Conservation (phyloP, 1,284 basidiomycete species). For the Lignosus rhinocerotis region DNA sequence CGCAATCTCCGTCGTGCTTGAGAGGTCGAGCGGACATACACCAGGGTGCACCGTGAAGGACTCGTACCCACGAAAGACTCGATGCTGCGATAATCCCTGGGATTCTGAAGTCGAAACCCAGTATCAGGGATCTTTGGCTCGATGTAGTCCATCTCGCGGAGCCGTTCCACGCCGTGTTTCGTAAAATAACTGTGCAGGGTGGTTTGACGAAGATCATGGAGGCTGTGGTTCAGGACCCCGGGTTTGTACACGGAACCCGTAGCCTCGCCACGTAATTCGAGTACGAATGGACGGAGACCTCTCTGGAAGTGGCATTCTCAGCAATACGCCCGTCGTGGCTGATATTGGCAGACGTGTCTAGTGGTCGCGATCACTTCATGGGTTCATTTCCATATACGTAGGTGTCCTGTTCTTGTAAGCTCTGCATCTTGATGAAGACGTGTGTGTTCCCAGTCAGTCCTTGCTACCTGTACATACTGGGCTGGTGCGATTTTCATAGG, state of each 20-base stretch:
- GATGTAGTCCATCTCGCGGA: slow-evolving; percentile 9
- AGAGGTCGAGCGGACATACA: slow-evolving; percentile 14
- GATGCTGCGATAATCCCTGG: slow-evolving; percentile 11
- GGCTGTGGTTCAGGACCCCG: background rate
- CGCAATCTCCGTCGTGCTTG: slow-evolving; percentile 1
- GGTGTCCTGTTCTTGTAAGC: too few relatives aligned
- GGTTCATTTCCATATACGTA: too few relatives aligned
- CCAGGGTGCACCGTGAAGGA: slow-evolving; percentile 20
- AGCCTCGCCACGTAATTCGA: background rate
- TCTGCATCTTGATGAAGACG: too few relatives aligned
- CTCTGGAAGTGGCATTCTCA: background rate
- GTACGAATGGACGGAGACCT: slow-evolving; percentile 13
- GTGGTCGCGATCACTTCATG: too few relatives aligned
- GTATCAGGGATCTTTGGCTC: slow-evolving; percentile 8
- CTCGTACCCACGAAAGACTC: slow-evolving; percentile 15
- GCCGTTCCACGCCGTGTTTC: background rate
- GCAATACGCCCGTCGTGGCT: background rate
- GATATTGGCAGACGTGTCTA: slow-evolving; percentile 2
- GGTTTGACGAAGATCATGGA: slow-evolving; percentile 20
- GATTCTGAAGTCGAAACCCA: slow-evolving; percentile 10
- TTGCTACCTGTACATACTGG: too few relatives aligned
- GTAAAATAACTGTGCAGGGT: slow-evolving; percentile 16
- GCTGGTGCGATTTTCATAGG: too few relatives aligned
- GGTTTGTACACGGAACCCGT: background rate
- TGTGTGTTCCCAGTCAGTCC: too few relatives aligned